Evolutionary conservation across 2,329 filamentous ascomycete genomes (phyloP).

Genomic region (Venturia carpophila): DNA sequence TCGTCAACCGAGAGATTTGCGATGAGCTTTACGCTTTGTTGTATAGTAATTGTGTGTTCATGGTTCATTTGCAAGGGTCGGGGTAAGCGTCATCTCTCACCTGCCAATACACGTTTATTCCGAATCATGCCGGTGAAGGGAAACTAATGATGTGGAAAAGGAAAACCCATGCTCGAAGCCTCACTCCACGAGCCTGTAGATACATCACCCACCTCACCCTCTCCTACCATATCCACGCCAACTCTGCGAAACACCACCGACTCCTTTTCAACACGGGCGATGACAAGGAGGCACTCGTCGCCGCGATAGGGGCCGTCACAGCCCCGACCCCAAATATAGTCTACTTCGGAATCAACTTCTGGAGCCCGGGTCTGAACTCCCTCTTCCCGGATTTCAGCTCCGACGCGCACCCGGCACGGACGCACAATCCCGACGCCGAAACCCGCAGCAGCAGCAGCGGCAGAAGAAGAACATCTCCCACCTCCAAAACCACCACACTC

Average conservation of each 20-base stretch:
- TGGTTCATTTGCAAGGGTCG: not conserved
- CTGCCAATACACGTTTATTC: too few species aligned
- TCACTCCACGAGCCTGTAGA: not conserved
- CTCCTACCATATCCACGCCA: conserved; percentile 1
- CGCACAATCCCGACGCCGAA: not conserved
- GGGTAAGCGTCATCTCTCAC: too few species aligned
- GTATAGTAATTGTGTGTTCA: conserved; percentile 1
- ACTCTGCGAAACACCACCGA: not conserved
- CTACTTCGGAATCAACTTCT: conserved; percentile 6
- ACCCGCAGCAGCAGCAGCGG: not conserved
- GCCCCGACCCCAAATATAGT: not conserved
- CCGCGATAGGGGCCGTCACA: not conserved
- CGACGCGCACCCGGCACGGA: not conserved
- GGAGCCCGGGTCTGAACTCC: not conserved
- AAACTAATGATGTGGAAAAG: too few species aligned
- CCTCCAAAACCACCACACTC: not conserved
- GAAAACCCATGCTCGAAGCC: not conserved
- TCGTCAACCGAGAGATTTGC: not conserved
- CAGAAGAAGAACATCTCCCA: too few species aligned
- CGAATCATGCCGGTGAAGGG: too few species aligned
- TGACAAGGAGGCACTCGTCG: not conserved
- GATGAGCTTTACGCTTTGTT: conserved; percentile 9
- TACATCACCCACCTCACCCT: conserved; percentile 1
- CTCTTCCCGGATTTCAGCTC: not conserved
- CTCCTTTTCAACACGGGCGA: not conserved